Base-by-base conservation (phyloP, 176 grass and related monocot genomes). In the Carex pumila region DNA sequence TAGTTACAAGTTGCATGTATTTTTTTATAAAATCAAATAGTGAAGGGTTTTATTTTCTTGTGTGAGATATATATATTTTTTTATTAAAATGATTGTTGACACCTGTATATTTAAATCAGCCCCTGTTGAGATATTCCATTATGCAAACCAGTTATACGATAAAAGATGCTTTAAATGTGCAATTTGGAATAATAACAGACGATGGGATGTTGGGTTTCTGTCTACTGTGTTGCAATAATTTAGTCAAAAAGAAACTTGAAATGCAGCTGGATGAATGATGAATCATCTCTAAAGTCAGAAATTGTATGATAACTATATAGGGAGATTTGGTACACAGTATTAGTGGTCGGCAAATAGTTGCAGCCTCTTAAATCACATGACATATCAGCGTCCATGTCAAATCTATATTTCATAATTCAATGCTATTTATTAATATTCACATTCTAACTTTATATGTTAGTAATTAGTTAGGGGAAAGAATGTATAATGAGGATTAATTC, bases 191-290 rank as follows among this genome's bases (percentile, higher is more conserved):
- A 36, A 66, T 32, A 36, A 5, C 64, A 36, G 29, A 6, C 12
- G 3, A 32, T 34, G 30, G 29, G 30, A 36, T 12, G 13, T 29
- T 69, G 34, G 65, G 1, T 49, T 19, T 22, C 13, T 54, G 11
- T 32, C 15, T 8, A 22, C 70, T 47, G 69, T 72, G 7, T 21
- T 21, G 18, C 7, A 50, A 74, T 11, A 52, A 50, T 74, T 41
- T 81, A 81, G 78, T 81, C 78, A 80, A 80, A 80, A 80, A 41
- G 59, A 81, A 55, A 39, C 11, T 37, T 81, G 78, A 81, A 19
- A 32, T 81, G 54, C 17, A 61, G 14, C 43, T 2, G 7, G 45
- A 55, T 77, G 19, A 5, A 77, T 77, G 45, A 55, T 77, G 19
- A 5, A 77, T 77, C 43, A 63, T 80, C 76, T 43, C 18, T 37